Evolutionary conservation across 2,329 filamentous ascomycete species (phyloP).

Genomic region (Ceratocystis ficicola): DNA sequence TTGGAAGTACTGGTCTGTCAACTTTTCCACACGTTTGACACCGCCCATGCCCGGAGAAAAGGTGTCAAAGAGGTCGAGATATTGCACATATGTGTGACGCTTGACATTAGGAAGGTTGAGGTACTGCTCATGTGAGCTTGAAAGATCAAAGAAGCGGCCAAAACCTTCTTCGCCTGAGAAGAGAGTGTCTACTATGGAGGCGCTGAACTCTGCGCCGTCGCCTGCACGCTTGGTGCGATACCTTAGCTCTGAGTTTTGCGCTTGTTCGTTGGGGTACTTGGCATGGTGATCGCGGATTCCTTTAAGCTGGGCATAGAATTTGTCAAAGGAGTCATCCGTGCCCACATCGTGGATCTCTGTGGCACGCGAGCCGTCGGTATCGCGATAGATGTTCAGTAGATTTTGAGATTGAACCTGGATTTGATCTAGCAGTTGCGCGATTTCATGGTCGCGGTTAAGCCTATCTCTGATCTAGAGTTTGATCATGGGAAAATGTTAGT

Average conservation of each 20-base stretch:
- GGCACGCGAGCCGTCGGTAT: slow-evolving; percentile 57
- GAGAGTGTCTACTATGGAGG: slow-evolving; percentile 68
- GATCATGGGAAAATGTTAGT: slow-evolving; percentile 23
- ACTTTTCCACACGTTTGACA: slow-evolving; percentile 68
- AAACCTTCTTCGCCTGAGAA: slow-evolving; percentile 94
- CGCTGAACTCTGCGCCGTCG: slow-evolving; percentile 40
- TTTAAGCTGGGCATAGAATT: slow-evolving; percentile 77
- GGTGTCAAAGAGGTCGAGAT: slow-evolving; percentile 79
- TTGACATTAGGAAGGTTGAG: slow-evolving; percentile 82
- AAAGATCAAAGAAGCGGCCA: slow-evolving; percentile 85
- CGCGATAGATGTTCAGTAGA: slow-evolving; percentile 72
- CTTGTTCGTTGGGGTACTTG: slow-evolving; percentile 83
- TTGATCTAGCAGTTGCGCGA: slow-evolving; percentile 72
- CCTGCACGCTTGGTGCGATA: slow-evolving; percentile 61
- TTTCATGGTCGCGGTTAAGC: slow-evolving; percentile 82
- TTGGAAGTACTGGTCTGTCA: slow-evolving; percentile 83
- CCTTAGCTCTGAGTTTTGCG: slow-evolving; percentile 86
- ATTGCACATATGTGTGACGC: slow-evolving; percentile 79
- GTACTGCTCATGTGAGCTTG: slow-evolving; percentile 70
- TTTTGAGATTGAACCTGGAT: slow-evolving; percentile 77
- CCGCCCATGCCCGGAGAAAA: slow-evolving; percentile 64
- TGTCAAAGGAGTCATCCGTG: slow-evolving; percentile 73
- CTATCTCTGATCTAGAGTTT: slow-evolving; percentile 64
- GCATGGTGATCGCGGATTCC: slow-evolving; percentile 79
- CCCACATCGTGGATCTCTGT: slow-evolving; percentile 76